Conservation (phyloP, 495 filamentous ascomycete genomes). For the Clavariopsis aquatica region DNA sequence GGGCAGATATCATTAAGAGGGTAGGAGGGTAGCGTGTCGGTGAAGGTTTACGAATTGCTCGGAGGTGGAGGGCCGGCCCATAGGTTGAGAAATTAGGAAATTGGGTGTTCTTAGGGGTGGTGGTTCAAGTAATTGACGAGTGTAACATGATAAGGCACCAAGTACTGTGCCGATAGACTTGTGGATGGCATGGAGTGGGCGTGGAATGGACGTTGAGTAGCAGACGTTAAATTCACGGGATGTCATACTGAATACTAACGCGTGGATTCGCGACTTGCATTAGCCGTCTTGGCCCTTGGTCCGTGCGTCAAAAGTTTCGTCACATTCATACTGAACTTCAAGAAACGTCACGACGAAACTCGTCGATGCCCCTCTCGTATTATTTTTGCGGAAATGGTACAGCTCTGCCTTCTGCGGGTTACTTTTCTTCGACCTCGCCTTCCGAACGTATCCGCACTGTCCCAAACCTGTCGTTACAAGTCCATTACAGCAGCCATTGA, state of each 20-base stretch:
- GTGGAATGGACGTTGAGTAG: neutral
- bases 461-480: slow-evolving; percentile 44
- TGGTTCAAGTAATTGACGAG: neutral
- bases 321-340: neutral
- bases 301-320: slow-evolving; percentile 10
- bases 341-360: too few relatives aligned
- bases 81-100: neutral
- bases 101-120: neutral
- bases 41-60: neutral
- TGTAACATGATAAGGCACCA: neutral
- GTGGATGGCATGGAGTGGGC: neutral
- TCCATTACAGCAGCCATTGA: slow-evolving; percentile 61
- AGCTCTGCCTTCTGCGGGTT: neutral
- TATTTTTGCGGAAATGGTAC: slow-evolving; percentile 10
- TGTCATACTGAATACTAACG: neutral
- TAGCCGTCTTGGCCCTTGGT: neutral
- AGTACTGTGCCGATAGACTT: neutral
- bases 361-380: neutral
- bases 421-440: neutral
- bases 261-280: neutral
- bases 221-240: neutral
- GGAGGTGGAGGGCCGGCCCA: neutral
- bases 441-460: slow-evolving; percentile 3
- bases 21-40: neutral
- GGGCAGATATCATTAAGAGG: too few relatives aligned